Percentiles rank a stretch among this genome's conserved stretches.
phyloP scores from a whole-genome alignment of 2,329 filamentous ascomycete genomes.

The Fusarium subglutinans region DNA sequence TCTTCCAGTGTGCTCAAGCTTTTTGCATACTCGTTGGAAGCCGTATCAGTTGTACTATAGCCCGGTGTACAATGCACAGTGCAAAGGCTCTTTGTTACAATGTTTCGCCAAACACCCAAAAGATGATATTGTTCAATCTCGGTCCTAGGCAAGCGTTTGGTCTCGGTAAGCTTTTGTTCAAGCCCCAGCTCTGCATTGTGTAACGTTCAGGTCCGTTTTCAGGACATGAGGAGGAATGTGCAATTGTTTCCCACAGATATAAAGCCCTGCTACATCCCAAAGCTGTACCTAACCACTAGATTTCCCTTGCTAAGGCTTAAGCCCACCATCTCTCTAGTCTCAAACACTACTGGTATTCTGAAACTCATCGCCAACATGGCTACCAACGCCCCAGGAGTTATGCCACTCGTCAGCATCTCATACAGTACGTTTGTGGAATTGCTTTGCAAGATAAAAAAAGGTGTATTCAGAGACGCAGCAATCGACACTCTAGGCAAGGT shows the following conservation, averaged over 20 bases:
- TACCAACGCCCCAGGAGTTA: background rate
- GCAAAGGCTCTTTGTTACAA: background rate
- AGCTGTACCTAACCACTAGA: too few relatives aligned
- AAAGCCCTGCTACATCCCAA: background rate
- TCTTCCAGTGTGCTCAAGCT: background rate
- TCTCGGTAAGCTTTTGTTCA: background rate
- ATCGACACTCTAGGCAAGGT: background rate
- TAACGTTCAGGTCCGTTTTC: background rate
- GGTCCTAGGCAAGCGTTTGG: accelerated
- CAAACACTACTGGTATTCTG: background rate
- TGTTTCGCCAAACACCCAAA: background rate
- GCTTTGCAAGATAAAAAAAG: background rate
- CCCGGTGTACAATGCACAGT: too few relatives aligned
- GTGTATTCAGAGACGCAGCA: background rate
- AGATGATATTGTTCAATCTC: background rate
- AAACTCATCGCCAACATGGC: background rate
- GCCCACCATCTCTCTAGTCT: too few relatives aligned
- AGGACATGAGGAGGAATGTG: too few relatives aligned
- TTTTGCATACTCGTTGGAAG: background rate
- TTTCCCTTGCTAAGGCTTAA: background rate
- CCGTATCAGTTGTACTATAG: background rate
- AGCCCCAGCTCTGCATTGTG: too few relatives aligned
- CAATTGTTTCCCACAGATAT: too few relatives aligned
- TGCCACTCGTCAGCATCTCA: background rate
- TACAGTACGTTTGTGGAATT: background rate